Evolutionary conservation across 768 basidiomycete genomes (phyloP), one percentile per base, ranked within the genome.

Genomic region (Phaeolepiota aurea): DNA sequence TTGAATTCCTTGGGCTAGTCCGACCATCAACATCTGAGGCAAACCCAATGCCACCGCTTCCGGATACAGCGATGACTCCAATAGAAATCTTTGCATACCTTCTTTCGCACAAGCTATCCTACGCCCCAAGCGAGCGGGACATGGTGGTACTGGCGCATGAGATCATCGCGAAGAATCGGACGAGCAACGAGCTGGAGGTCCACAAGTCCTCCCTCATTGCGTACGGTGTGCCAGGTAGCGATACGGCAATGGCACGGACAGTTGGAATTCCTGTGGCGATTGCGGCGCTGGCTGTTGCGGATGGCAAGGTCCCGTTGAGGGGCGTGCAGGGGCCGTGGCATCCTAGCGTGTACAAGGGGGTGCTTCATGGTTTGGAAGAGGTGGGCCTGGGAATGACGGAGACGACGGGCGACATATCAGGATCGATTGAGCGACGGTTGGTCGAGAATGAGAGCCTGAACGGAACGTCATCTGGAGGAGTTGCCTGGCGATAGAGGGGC

Each of bases 211-310:
- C 74, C 16, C 56, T 91, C 11, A 64, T 82, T 16, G 61, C 71
- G 21, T 83, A 82, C 48, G 90, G 69, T 1, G 71, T 66, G 14
- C 46, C 62, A 4, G 38, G 47, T 1, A 54, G 52, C 1, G 74
- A 71, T 2, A 84, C 85, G 0, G 92, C 92, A 3, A 96, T 96
- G 92, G 77, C 89, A n/a, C 69, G 79, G 20, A 88, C 86, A 2
- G 92, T 96, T 13, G 91, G 91, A 3, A 60, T 92, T 33, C 92
- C 92, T 0, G 77, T 93, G 4, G 92, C 87, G 1, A 76, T 91
- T 51, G 89, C 89, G 1, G 79, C 89, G 1, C 55, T 85, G 49
- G 66, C 69, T 22, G 69, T 91, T 3, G 58, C 87, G 28, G 82
- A 88, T 53, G 86, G 83, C 1, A 61, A 65, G 41, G 62, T 59